Percentiles rank a stretch among this genome's conserved stretches.
These are phyloP conservation scores for Polygonum aviculare DNA, from an alignment of 148 eudicot genomes.

Conservation along the genomic window DNA sequence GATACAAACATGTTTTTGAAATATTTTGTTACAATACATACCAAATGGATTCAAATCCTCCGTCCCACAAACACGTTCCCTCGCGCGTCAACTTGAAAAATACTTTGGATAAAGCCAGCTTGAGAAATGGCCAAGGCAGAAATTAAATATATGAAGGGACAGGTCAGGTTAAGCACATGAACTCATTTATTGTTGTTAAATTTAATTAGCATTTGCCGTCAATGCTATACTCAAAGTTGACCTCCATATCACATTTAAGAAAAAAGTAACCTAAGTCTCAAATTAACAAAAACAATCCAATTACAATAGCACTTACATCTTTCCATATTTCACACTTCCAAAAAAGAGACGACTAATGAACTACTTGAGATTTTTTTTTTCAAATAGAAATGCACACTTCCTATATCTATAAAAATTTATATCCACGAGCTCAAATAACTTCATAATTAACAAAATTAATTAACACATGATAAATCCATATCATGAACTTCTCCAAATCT, in stretches of 20 bases:
- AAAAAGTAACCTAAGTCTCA: too few species aligned
- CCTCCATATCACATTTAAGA: too few species aligned
- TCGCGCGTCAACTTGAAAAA: too few species aligned
- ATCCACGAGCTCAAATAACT: not conserved
- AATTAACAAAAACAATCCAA: not conserved
- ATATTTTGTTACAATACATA: too few species aligned
- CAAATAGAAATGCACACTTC: not conserved
- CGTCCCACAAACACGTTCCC: too few species aligned
- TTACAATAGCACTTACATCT: not conserved
- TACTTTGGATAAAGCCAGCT: too few species aligned
- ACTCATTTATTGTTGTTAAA: not conserved
- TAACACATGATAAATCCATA: not conserved
- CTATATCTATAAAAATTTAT: not conserved
- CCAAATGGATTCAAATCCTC: too few species aligned
- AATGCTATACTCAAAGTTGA: too few species aligned
- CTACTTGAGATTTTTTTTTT: not conserved
- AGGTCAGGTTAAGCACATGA: not conserved
- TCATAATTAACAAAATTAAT: not conserved
- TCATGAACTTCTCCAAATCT: slow-evolving; percentile 43
- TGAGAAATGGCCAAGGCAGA: not conserved
- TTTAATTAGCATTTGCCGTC: too few species aligned
- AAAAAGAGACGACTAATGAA: not conserved
- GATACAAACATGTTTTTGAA: too few species aligned
- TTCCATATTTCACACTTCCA: not conserved
- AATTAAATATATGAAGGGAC: not conserved